These are phyloP conservation scores for Umbellularia californica DNA, from an alignment of 164 flowering plant genomes.

Conservation along the genomic window DNA sequence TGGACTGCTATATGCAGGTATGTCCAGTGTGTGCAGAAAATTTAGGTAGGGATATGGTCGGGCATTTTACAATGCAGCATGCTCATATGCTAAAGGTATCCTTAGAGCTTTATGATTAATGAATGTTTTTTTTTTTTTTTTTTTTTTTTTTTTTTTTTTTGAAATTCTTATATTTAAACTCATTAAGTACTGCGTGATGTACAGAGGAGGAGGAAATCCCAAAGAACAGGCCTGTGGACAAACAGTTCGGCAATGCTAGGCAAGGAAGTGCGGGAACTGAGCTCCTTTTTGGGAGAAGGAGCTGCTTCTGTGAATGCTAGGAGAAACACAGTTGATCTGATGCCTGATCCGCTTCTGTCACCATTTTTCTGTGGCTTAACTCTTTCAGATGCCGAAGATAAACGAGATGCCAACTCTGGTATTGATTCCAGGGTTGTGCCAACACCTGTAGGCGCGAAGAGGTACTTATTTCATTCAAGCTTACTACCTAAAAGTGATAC, in stretches of 20 bases:
- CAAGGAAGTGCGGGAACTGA: constrained; percentile 43
- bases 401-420: constrained; percentile 23
- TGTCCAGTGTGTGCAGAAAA: constrained; percentile 89
- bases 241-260: constrained; percentile 30
- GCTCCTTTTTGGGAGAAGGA: constrained; percentile 38
- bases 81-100: constrained; percentile 64
- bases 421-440: constrained; percentile 6
- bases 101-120: not conserved
- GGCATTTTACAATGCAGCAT: constrained; percentile 68
- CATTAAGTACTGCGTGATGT: constrained; percentile 6
- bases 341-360: constrained; percentile 67
- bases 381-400: constrained; percentile 20
- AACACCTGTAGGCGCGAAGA: constrained; percentile 22
- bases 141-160: not conserved
- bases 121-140: not conserved
- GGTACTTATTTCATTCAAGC: constrained; percentile 24
- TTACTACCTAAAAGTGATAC: not conserved
- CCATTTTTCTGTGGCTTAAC: constrained; percentile 48
- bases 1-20: constrained; percentile 44
- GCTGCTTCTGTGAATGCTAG: constrained; percentile 24
- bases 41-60: constrained; percentile 66
- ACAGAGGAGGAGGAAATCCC: constrained; percentile 59
- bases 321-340: constrained; percentile 28
- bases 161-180: not conserved
- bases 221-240: constrained; percentile 46